Base-by-base conservation (phyloP, 208 protist species). In the Wallacemonas sp. region DNA sequence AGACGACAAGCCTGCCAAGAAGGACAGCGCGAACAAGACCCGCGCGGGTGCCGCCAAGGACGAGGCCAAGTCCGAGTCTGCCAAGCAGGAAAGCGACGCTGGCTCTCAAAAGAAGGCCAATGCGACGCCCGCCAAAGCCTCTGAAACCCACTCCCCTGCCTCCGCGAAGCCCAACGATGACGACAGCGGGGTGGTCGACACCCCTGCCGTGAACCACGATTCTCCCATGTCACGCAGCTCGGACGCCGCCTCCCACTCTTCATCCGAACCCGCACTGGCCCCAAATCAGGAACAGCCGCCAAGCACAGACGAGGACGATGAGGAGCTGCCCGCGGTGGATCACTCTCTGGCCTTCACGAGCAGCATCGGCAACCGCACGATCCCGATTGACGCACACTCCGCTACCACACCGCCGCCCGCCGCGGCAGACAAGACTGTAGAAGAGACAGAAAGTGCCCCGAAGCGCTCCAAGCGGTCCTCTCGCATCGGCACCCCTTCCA, bases 31-130 rank as follows among this genome's bases (percentile, higher is more conserved):
- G 12, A 31, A 49, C 54, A 56, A 58, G 51, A 17, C 26, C 28
- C 6, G 14, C 9, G 36, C 6, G 44, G 2, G 42, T 44, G 54
- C 27, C 45, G 44, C 33, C 46, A 61, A 55, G 55, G 30, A 72
- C 41, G 19, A 59, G 70, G 17, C 26, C 1, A 54, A 60, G 27
- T 19, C 26, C 46, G 31, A 54, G 46, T 47, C 2, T 5, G 26
- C 19, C 26, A 59, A 62, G 46, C 39, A 38, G 15, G 66, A 26
- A 21, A 26, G 17, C n/a, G n/a, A n/a, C 19, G 46, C 45, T 4
- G 42, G 30, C 58, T 41, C 44, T 3, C n/a, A n/a, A n/a, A n/a
- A n/a, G n/a, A 65, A 58, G 62, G 55, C 2, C 26, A 75, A 54
- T 27, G 55, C 14, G 42, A 41, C 36, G 33, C 31, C 62, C 9